Evolutionary conservation across 768 basidiomycete species (phyloP), one percentile per base, ranked within the genome.

Genomic region (Cyclocybe aegerita): DNA sequence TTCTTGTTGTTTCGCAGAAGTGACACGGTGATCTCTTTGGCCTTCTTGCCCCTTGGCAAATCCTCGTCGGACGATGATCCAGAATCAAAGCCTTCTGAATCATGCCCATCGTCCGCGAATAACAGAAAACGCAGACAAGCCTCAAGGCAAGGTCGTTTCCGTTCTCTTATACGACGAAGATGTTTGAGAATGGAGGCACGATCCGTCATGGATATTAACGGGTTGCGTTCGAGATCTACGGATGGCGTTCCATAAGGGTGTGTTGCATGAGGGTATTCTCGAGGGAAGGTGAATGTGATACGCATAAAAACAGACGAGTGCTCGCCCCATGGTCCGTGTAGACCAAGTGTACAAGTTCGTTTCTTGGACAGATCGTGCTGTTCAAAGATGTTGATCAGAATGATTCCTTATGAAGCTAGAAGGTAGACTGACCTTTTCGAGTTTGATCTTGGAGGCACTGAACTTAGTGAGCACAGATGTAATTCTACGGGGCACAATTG

Each of bases 241-340:
- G 75, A 74, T 0, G 91, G 89, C 0, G 78, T 83, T 14, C 86
- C 81, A 8, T 80, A 74, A 0, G 91, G 89, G 58, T 83, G 72
- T 1, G 56, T 56, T 0, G 77, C 76, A 5, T 82, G 75, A 0
- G 90, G 88, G 62, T 98, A 98, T 38, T 81, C 81, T 16, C 82
- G 76, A 0, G 96, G 94, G 60, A 98, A 98, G 1, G 82, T 85
- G 70, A 97, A 95, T 1, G 90, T 87, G 23, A 96, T 80, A 0
- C 95, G 85, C 50, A 94, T 84, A 69, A 92, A 94, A 6, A 88
- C 88, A 14, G 85, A 87, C 9, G 85, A 86, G 0, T 79, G 81
- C 49, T 87, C 88, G n/a, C 90, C 92, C 93, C 93, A 95, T 2
- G 93, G 93, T 2, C 91, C 91, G 55, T 91, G 84, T 38, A 98